Evolutionary conservation across 1,139 yeast genomes (phyloP).

Genomic region (Sugiyamaella novakii): DNA sequence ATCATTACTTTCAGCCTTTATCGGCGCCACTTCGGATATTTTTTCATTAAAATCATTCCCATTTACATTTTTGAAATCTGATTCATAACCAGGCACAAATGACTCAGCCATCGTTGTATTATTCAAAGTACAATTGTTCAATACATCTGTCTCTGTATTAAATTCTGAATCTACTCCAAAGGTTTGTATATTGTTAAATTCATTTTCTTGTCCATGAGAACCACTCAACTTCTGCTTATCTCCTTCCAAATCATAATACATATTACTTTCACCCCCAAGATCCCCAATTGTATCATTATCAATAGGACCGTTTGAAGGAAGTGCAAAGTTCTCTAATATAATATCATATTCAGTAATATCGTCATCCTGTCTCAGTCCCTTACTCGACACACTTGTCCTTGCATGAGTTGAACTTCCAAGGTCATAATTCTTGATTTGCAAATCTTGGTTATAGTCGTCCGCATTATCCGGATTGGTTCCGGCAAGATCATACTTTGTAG

Average conservation of each 20-base stretch:
- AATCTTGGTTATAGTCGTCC: conserved; percentile 2
- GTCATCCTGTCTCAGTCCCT: not conserved
- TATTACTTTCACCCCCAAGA: not conserved
- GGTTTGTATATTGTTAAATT: not conserved
- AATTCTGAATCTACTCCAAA: too few relatives aligned
- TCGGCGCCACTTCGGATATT: not conserved
- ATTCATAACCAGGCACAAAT: not conserved
- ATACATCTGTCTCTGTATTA: not conserved
- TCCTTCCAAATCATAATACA: conserved; percentile 3
- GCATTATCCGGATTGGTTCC: conserved; percentile 4
- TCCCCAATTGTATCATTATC: not conserved
- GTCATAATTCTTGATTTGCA: conserved; percentile 7
- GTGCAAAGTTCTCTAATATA: conserved; percentile 3
- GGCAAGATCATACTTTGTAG: conserved; percentile 13
- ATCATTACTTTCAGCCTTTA: not conserved
- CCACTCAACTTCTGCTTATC: not conserved
- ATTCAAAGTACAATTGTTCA: not conserved
- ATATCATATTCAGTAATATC: conserved; percentile 2
- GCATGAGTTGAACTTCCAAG: conserved; percentile 6
- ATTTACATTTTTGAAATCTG: not conserved
- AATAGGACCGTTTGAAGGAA: conserved; percentile 6
- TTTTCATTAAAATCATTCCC: not conserved
- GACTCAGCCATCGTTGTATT: not conserved
- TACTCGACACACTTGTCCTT: not conserved
- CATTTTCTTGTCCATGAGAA: not conserved